Conservation (phyloP, 1,139 yeast species). For the Eremothecium gossypii region DNA sequence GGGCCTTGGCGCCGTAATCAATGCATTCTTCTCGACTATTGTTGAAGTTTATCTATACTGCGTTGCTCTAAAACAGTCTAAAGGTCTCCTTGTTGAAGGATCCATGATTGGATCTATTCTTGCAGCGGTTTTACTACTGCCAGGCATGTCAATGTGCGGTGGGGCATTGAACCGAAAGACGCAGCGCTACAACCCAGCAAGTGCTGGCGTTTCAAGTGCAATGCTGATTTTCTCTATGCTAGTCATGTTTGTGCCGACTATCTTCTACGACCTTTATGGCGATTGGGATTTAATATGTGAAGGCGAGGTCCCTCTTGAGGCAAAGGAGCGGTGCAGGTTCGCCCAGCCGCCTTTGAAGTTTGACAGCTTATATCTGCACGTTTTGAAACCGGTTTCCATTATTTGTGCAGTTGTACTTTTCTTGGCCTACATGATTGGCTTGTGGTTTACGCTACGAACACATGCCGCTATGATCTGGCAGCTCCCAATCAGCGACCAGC, state of each 20-base stretch:
- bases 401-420: constrained; percentile 75
- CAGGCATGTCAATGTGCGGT: constrained; percentile 95
- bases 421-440: constrained; percentile 79
- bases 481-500: constrained; percentile 39
- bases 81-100: constrained; percentile 90
- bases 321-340: constrained; percentile 48
- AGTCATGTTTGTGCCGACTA: constrained; percentile 89
- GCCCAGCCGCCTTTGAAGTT: constrained; percentile 68
- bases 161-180: constrained; percentile 90
- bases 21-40: constrained; percentile 93
- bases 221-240: constrained; percentile 87
- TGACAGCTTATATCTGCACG: constrained; percentile 47
- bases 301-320: neutral
- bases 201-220: constrained; percentile 96
- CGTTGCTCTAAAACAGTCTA: constrained; percentile 78
- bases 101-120: constrained; percentile 92
- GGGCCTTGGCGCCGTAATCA: constrained; percentile 99
- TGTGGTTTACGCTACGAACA: constrained; percentile 86
- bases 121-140: constrained; percentile 84
- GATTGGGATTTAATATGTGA: constrained; percentile 70
- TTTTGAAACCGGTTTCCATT: constrained; percentile 73
- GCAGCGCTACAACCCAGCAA: constrained; percentile 87
- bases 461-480: constrained; percentile 98
- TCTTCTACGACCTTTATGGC: constrained; percentile 85
- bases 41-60: constrained; percentile 90